Conservation (phyloP, 352 stramenopile species). For the Aphanomyces euteiches region DNA sequence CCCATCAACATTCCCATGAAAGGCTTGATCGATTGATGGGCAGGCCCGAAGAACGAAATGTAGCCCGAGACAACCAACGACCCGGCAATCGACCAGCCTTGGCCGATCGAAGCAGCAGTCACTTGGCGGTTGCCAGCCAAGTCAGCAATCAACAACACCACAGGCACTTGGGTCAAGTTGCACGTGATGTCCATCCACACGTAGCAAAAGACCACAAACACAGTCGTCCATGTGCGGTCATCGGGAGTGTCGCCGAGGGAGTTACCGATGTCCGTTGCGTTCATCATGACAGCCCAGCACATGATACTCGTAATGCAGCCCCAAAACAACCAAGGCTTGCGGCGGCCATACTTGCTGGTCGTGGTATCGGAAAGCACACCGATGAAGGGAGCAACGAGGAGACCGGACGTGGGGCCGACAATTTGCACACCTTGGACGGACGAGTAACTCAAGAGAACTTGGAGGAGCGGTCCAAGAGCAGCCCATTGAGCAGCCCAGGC, state of each 20-base stretch:
- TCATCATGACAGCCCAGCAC: conserved; percentile 71
- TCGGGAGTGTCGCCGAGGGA: conserved; percentile 46
- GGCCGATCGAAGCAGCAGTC: conserved; percentile 52
- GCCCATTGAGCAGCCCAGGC: conserved; percentile 76
- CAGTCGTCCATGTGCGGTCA: conserved; percentile 45
- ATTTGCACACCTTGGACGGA: conserved; percentile 71
- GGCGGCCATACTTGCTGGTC: conserved; percentile 50
- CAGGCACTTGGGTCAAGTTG: conserved; percentile 71
- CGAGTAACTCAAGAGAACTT: conserved; percentile 52
- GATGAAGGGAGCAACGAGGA: conserved; percentile 63
- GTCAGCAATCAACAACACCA: conserved; percentile 66
- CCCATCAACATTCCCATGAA: conserved; percentile 70
- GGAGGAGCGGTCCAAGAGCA: conserved; percentile 60
- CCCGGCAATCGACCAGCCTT: conserved; percentile 57
- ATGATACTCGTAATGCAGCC: conserved; percentile 52
- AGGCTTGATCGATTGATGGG: conserved; percentile 56
- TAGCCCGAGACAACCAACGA: conserved; percentile 64
- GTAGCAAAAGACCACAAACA: conserved; percentile 73
- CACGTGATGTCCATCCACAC: conserved; percentile 81
- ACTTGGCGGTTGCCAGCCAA: conserved; percentile 72
- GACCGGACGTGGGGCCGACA: conserved; percentile 62
- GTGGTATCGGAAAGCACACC: conserved; percentile 66
- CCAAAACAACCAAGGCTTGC: conserved; percentile 58
- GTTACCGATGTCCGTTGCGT: conserved; percentile 57
- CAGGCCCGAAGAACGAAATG: conserved; percentile 66